Evolutionary conservation across 192 early-diverging fungal genomes (phyloP).

Genomic region (Cladochytrium replicatum): DNA sequence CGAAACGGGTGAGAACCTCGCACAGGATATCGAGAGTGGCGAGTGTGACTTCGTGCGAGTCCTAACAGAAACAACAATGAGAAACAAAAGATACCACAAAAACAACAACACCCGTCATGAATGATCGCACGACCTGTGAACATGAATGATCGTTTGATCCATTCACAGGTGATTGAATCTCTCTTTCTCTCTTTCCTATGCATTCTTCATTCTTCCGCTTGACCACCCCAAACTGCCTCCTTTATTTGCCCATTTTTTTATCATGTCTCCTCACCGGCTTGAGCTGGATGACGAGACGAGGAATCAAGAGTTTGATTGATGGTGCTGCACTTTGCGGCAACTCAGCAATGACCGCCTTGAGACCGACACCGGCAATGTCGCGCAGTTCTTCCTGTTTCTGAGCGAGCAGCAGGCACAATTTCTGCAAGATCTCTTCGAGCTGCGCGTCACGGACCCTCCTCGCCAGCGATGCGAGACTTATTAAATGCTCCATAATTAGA

Average conservation of each 20-base stretch:
- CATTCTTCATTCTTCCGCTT: too few species aligned
- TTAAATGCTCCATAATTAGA: not conserved
- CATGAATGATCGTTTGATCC: too few species aligned
- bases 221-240: too few species aligned
- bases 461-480: constrained; percentile 67
- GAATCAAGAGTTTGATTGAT: constrained; percentile 55
- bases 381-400: constrained; percentile 56
- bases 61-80: constrained; percentile 19
- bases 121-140: too few species aligned
- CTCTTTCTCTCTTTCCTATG: too few species aligned
- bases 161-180: too few species aligned
- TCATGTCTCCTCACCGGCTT: constrained; percentile 52
- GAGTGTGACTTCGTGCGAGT: constrained; percentile 47
- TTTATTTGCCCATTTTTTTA: too few species aligned
- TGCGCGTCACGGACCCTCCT: constrained; percentile 60
- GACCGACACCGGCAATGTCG: constrained; percentile 75
- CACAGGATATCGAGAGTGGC: constrained; percentile 68
- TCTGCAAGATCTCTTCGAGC: constrained; percentile 57
- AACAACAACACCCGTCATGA: too few species aligned
- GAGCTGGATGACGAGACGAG: constrained; percentile 54
- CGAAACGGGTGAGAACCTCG: constrained; percentile 63
- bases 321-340: constrained; percentile 47
- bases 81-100: too few species aligned
- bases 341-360: constrained; percentile 71
- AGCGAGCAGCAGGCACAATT: constrained; percentile 50